A percentile compares a stretch with the other conserved stretches of the same genome.
Conservation (phyloP, 768 basidiomycete species). For the Mycena alexandri region DNA sequence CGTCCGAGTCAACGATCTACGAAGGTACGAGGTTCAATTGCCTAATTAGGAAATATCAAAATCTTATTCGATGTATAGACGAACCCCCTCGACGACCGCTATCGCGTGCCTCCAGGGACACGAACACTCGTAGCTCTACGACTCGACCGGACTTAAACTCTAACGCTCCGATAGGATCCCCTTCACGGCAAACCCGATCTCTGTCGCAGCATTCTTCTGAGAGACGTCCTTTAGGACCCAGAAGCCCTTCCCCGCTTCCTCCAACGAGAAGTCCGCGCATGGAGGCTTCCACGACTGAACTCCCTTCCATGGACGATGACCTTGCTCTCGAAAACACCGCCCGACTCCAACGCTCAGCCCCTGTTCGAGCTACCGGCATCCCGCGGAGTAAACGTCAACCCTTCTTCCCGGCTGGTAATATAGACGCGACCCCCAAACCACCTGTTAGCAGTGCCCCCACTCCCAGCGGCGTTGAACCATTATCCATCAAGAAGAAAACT, state of each 20-base stretch:
- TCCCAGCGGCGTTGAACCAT: slow-evolving; percentile 71
- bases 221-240: slow-evolving; percentile 78
- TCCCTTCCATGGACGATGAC: slow-evolving; percentile 62
- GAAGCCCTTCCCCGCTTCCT: slow-evolving; percentile 79
- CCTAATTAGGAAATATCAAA: slow-evolving; percentile 22
- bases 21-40: slow-evolving; percentile 67
- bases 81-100: slow-evolving; percentile 71
- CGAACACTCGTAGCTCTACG: slow-evolving; percentile 54
- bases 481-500: slow-evolving; percentile 88
- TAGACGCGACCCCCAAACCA: slow-evolving; percentile 67
- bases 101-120: slow-evolving; percentile 65
- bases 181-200: slow-evolving; percentile 56
- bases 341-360: slow-evolving; percentile 41
- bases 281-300: slow-evolving; percentile 45
- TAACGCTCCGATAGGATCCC: slow-evolving; percentile 51
- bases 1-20: slow-evolving; percentile 78
- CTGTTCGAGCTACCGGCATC: slow-evolving; percentile 59
- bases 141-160: slow-evolving; percentile 59
- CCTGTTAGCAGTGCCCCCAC: slow-evolving; percentile 47
- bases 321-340: slow-evolving; percentile 55
- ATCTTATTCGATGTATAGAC: slow-evolving; percentile 54
- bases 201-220: slow-evolving; percentile 65
- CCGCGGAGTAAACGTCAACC: slow-evolving; percentile 82
- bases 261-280: slow-evolving; percentile 55
- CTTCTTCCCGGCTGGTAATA: slow-evolving; percentile 66